Conservation (phyloP, 768 basidiomycete species). For the Leccinum fibrillosum region DNA sequence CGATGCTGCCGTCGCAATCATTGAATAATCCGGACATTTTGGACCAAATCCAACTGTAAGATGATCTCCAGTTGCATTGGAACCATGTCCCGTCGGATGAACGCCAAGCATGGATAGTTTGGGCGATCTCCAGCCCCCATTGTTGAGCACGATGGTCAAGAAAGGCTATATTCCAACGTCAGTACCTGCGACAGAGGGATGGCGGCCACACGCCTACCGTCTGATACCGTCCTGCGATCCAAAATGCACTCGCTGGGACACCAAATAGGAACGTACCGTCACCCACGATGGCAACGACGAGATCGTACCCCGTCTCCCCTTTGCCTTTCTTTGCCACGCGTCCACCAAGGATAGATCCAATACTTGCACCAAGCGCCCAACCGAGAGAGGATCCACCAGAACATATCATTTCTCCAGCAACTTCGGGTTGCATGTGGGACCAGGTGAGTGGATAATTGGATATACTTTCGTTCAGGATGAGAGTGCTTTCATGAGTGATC, state of each 20-base stretch:
- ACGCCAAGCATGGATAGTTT: slow-evolving; percentile 62
- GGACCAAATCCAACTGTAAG: slow-evolving; percentile 68
- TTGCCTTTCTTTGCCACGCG: slow-evolving; percentile 21
- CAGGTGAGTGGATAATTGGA: slow-evolving; percentile 54
- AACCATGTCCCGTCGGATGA: slow-evolving; percentile 57
- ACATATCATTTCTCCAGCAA: slow-evolving; percentile 47
- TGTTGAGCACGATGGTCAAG: slow-evolving; percentile 67
- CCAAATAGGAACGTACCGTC: slow-evolving; percentile 71
- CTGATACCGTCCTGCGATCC: slow-evolving; percentile 69
- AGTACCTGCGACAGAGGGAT: background rate
- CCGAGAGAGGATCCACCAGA: slow-evolving; percentile 69
- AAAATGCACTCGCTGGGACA: slow-evolving; percentile 62
- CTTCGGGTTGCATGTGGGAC: slow-evolving; percentile 54
- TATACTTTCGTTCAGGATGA: slow-evolving; percentile 64
- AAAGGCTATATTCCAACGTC: slow-evolving; percentile 47
- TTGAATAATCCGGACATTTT: slow-evolving; percentile 53
- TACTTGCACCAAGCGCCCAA: slow-evolving; percentile 62
- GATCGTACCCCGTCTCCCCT: slow-evolving; percentile 38
- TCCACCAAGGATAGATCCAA: slow-evolving; percentile 54
- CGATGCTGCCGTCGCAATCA: slow-evolving; percentile 65
- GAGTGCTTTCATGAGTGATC: slow-evolving; percentile 36
- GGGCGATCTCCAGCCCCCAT: slow-evolving; percentile 70
- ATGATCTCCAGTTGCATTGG: slow-evolving; percentile 39
- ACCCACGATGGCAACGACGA: slow-evolving; percentile 59
- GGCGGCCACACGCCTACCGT: slow-evolving; percentile 41